Percentiles rank a stretch among this genome's conserved stretches.
phyloP scores from a whole-genome alignment of 1,139 yeast species.

The Komagataea norvegica region DNA sequence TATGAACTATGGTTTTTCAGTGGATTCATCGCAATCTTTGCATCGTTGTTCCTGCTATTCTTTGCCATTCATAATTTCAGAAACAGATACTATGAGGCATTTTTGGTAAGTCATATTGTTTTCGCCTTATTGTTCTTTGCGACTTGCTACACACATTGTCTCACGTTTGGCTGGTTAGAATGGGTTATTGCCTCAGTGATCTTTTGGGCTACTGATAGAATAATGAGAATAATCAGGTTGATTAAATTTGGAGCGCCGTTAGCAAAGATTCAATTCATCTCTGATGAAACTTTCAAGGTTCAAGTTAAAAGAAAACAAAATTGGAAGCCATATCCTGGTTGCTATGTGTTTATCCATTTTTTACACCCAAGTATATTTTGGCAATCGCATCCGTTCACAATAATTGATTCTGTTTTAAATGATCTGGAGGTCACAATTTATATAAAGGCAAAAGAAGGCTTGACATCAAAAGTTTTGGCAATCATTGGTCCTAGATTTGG shows the following conservation, averaged over 20 bases:
- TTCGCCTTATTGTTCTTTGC: conserved; percentile 49
- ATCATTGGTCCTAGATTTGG: conserved; percentile 20
- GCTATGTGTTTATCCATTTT: conserved; percentile 36
- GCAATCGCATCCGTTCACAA: conserved; percentile 57
- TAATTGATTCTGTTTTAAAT: conserved; percentile 30
- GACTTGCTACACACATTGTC: conserved; percentile 55
- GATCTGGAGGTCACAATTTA: conserved; percentile 37
- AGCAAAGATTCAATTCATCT: conserved; percentile 43
- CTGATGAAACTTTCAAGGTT: conserved; percentile 42
- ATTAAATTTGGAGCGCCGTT: conserved; percentile 31
- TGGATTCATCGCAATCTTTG: conserved; percentile 47
- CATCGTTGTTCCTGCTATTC: conserved; percentile 37
- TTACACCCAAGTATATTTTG: conserved; percentile 41
- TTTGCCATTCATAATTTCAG: conserved; percentile 47
- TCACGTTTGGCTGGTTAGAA: conserved; percentile 33
- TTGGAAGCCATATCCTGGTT: conserved; percentile 34
- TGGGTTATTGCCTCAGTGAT: conserved; percentile 23
- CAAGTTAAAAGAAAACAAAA: conserved; percentile 29
- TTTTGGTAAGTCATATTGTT: conserved; percentile 51
- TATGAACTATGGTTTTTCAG: conserved; percentile 30
- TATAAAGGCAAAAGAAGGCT: conserved; percentile 44
- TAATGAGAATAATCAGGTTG: conserved; percentile 27
- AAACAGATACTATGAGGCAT: conserved; percentile 53
- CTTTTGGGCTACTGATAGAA: conserved; percentile 33
- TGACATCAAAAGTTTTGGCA: conserved; percentile 35